phyloP scores from a whole-genome alignment of 2,329 filamentous ascomycete genomes.

The Trichoderma oligosporum region DNA sequence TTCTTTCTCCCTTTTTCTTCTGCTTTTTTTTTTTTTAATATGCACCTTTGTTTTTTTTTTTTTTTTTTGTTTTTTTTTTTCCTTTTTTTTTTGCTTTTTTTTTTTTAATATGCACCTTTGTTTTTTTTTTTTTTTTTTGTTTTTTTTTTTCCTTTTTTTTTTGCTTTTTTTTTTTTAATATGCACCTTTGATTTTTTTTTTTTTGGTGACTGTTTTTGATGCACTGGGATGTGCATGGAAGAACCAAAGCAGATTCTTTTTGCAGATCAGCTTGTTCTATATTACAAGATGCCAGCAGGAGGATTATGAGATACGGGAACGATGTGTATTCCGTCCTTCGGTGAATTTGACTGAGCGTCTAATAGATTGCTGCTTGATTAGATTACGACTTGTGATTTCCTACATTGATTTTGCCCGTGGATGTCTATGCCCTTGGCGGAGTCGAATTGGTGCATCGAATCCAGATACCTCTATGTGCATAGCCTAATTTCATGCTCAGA shows the following conservation, averaged over 20 bases:
- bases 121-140: constrained; percentile 32
- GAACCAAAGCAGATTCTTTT: background rate
- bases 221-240: background rate
- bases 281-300: constrained; percentile 1
- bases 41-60: constrained; percentile 18
- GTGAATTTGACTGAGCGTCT: constrained; percentile 22
- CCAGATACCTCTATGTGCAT: background rate
- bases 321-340: constrained; percentile 18
- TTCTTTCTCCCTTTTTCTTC: constrained; percentile 21
- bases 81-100: no score
- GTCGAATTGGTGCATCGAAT: background rate
- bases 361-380: constrained; percentile 30
- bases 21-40: constrained; percentile 27
- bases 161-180: constrained; percentile 24
- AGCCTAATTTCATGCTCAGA: background rate
- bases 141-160: constrained; percentile 20
- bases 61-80: constrained; percentile 9
- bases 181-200: constrained; percentile 18
- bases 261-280: background rate
- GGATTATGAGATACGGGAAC: constrained; percentile 10
- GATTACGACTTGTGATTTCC: constrained; percentile 6
- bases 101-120: constrained; percentile 25
- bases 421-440: background rate
- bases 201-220: constrained; percentile 13
- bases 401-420: background rate